phyloP scores from a whole-genome alignment of 257 asterid genomes.

The Solanum bulbocastanum region DNA sequence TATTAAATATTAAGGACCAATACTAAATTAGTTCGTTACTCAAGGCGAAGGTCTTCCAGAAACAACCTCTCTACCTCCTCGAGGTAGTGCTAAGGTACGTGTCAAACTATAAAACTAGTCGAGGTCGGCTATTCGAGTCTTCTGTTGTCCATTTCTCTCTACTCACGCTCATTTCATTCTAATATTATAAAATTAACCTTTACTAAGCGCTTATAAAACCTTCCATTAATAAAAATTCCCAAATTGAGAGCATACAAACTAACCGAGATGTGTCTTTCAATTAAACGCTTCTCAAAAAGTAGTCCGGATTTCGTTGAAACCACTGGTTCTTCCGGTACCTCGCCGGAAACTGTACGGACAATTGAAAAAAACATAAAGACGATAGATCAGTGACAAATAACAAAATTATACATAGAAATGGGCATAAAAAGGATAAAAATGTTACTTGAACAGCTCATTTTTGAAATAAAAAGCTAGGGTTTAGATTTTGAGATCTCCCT shows the following conservation, averaged over 20 bases:
- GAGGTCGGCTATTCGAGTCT: background rate
- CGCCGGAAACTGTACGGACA: constrained; percentile 75
- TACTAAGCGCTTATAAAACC: background rate
- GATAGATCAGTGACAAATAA: constrained; percentile 11
- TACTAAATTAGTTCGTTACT: no score
- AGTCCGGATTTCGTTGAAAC: constrained; percentile 71
- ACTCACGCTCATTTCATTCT: background rate
- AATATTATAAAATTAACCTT: background rate
- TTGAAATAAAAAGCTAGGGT: background rate
- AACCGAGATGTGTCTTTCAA: constrained; percentile 82
- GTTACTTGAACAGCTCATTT: constrained; percentile 81
- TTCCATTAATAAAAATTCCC: background rate
- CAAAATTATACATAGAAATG: background rate
- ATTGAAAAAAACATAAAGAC: background rate
- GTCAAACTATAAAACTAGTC: background rate
- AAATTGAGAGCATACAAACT: background rate
- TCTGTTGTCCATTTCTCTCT: background rate
- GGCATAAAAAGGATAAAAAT: background rate
- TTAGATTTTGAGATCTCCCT: background rate
- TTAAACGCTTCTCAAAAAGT: constrained; percentile 79
- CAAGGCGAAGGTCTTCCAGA: no score
- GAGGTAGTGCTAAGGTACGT: no score
- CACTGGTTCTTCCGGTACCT: constrained; percentile 96
- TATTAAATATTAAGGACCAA: background rate
- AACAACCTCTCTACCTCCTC: no score